Conservation (phyloP, 2,329 filamentous ascomycete species). For the Scedosporium boydii region DNA sequence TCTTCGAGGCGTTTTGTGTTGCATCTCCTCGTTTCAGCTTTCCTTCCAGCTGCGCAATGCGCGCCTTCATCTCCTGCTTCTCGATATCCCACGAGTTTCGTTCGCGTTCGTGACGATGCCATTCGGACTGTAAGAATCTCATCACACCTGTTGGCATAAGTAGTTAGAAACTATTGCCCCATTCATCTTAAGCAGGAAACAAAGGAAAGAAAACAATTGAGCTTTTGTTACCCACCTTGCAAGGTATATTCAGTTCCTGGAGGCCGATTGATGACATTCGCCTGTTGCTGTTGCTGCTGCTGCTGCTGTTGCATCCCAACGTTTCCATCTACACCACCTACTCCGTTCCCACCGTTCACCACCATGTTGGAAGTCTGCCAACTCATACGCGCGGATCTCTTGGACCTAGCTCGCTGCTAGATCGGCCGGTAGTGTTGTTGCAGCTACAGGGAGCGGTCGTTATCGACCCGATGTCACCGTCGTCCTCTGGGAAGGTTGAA, state of each 20-base stretch:
- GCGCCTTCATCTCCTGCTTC: constrained; percentile 95
- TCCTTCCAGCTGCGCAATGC: constrained; percentile 90
- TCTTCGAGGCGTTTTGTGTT: constrained; percentile 78
- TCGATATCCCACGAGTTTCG: constrained; percentile 99
- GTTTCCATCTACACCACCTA: constrained; percentile 14
- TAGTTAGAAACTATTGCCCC: not conserved
- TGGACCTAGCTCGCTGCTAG: not conserved
- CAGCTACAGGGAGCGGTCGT: not conserved
- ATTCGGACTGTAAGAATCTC: constrained; percentile 98
- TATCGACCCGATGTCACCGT: constrained; percentile 29
- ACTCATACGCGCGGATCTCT: constrained; percentile 17
- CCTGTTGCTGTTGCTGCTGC: constrained; percentile 23
- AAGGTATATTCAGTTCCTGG: constrained; percentile 54
- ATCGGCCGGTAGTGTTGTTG: not conserved
- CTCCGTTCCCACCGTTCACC: constrained; percentile 26
- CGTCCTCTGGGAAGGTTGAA: constrained; percentile 24
- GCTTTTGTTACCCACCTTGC: constrained; percentile 30
- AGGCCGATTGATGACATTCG: constrained; percentile 38
- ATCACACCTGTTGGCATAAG: constrained; percentile 62
- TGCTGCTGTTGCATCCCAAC: constrained; percentile 7
- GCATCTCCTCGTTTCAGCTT: constrained; percentile 79
- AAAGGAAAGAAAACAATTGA: not conserved
- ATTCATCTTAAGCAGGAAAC: not conserved
- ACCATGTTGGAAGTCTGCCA: constrained; percentile 29
- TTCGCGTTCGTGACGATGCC: constrained; percentile 96